Conservation (phyloP, 441 rosid species). For the Raphanus hybrid region DNA sequence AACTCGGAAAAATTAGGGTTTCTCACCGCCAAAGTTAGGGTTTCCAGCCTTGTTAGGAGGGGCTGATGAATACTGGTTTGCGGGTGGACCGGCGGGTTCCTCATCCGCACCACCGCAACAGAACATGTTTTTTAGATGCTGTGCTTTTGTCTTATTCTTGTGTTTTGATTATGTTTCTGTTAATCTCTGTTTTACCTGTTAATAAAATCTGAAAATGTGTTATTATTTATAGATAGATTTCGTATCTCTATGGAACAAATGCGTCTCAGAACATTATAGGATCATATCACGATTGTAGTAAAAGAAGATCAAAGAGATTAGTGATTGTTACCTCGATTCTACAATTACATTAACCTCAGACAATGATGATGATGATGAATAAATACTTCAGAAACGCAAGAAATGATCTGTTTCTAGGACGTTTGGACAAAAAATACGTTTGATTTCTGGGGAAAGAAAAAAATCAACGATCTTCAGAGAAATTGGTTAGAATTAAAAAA, state of each 20-base stretch:
- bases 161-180: slow-evolving; percentile 23
- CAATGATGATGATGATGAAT: slow-evolving; percentile 5
- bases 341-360: slow-evolving; percentile 23
- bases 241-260: neutral
- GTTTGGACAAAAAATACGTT: neutral
- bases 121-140: slow-evolving; percentile 52
- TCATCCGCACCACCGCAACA: slow-evolving; percentile 90
- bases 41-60: slow-evolving; percentile 68
- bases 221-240: neutral
- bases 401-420: slow-evolving; percentile 17
- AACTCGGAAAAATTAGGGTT: neutral
- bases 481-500: neutral
- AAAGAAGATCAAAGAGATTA: slow-evolving; percentile 8
- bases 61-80: slow-evolving; percentile 65
- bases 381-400: slow-evolving; percentile 8
- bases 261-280: neutral
- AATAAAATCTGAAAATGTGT: slow-evolving; percentile 19
- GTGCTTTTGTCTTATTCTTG: slow-evolving; percentile 20
- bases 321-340: slow-evolving; percentile 29
- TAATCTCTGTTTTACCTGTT: slow-evolving; percentile 33
- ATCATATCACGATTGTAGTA: neutral
- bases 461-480: neutral
- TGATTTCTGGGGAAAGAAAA: neutral
- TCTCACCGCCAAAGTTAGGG: slow-evolving; percentile 35
- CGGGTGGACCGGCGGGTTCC: slow-evolving; percentile 68